Percentiles rank a stretch among this genome's conserved stretches.
These are phyloP conservation scores for Brassica hybrid DNA, from an alignment of 441 rosid species.

Conservation along the genomic window DNA sequence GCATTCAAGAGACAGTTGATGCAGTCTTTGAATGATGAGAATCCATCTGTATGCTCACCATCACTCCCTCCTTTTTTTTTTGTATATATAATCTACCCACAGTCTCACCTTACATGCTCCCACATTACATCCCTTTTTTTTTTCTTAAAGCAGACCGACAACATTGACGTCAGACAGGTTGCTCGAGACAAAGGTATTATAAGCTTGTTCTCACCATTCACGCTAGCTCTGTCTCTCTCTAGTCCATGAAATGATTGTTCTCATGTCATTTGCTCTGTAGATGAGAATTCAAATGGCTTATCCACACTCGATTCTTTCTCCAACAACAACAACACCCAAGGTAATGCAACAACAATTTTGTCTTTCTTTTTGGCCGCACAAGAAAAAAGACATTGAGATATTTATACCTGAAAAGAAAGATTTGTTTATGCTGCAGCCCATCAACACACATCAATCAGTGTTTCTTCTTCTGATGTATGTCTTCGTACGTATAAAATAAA, in stretches of 20 bases:
- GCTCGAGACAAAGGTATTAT: slow-evolving; percentile 32
- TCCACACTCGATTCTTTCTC: slow-evolving; percentile 42
- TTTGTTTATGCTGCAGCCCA: background rate
- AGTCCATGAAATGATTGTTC: background rate
- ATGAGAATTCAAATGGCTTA: slow-evolving; percentile 54
- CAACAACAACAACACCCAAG: slow-evolving; percentile 47
- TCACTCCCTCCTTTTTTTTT: background rate
- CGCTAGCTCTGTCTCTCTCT: background rate
- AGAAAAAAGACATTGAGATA: background rate
- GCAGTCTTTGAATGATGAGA: slow-evolving; percentile 86
- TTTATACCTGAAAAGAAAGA: background rate
- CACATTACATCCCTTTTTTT: no score
- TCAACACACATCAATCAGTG: background rate
- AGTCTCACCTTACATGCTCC: background rate
- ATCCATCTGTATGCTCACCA: slow-evolving; percentile 57
- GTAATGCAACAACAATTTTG: slow-evolving; percentile 27
- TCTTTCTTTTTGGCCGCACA: background rate
- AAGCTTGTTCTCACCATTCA: slow-evolving; percentile 1
- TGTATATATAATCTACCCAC: background rate
- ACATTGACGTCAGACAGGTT: slow-evolving; percentile 50
- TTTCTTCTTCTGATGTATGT: background rate
- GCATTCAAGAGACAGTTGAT: slow-evolving; percentile 89
- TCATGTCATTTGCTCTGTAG: slow-evolving; percentile 23
- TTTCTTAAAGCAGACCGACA: slow-evolving; percentile 53
- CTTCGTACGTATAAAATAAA: background rate